A percentile compares a stretch with the other conserved stretches of the same genome.
phyloP scores from a whole-genome alignment of 148 eudicot species.

The Vaccinium macrocarpon region DNA sequence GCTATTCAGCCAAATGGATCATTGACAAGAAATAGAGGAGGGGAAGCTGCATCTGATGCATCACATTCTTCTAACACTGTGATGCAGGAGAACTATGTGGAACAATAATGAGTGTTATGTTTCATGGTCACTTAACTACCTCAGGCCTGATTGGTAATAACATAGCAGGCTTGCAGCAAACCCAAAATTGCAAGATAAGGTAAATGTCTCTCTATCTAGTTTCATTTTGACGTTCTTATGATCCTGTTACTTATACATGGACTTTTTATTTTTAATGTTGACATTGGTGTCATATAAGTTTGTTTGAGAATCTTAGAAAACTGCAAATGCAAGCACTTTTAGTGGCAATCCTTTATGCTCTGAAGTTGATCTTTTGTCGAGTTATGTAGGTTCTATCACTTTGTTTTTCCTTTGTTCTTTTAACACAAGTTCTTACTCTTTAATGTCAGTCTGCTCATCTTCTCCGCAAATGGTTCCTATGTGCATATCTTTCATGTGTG shows the following conservation, averaged over 20 bases:
- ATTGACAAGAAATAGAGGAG: neutral
- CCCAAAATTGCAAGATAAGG: slow-evolving; percentile 50
- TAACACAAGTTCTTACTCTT: neutral
- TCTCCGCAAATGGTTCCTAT: neutral
- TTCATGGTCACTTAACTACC: slow-evolving; percentile 56
- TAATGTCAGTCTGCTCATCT: neutral
- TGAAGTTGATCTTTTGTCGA: neutral
- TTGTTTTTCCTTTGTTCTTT: neutral
- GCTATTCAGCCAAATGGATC: slow-evolving; percentile 13
- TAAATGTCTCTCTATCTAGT: slow-evolving; percentile 14
- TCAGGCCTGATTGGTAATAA: slow-evolving; percentile 42
- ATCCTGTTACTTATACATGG: neutral
- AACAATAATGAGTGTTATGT: slow-evolving; percentile 47
- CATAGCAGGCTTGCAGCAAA: slow-evolving; percentile 44
- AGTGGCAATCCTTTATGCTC: neutral
- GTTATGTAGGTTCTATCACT: neutral
- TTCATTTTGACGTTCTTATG: neutral
- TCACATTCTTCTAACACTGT: slow-evolving; percentile 2
- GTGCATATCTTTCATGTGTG: neutral
- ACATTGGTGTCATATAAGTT: neutral
- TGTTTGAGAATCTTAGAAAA: neutral
- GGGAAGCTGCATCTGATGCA: slow-evolving; percentile 15
- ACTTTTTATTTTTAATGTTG: neutral
- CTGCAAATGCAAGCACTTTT: neutral
- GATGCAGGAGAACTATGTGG: slow-evolving; percentile 38